Evolutionary conservation across 768 basidiomycete species (phyloP).

Genomic region (Boletellus ananiceps): DNA sequence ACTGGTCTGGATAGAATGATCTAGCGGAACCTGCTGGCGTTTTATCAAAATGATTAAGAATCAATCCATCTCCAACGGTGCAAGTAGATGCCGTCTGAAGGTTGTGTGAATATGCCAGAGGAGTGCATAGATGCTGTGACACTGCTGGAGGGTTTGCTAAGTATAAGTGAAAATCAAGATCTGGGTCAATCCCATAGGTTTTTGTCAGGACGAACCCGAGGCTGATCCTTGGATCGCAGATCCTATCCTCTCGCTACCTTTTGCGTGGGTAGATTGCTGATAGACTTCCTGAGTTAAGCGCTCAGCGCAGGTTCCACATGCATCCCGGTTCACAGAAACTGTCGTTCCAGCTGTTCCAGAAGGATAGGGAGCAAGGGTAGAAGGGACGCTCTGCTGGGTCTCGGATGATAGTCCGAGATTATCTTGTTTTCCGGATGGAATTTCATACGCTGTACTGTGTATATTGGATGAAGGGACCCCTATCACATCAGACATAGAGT

Average conservation of each 20-base stretch:
- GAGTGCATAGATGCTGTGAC: constrained; percentile 1
- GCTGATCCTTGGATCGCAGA: constrained; percentile 13
- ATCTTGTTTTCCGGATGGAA: background rate
- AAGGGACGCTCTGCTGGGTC: constrained; percentile 1
- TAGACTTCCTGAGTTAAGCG: constrained; percentile 3
- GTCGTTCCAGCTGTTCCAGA: background rate
- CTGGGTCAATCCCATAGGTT: background rate
- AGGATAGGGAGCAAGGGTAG: constrained; percentile 4
- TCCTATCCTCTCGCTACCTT: background rate
- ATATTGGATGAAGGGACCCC: background rate
- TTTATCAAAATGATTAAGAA: background rate
- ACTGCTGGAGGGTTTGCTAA: background rate
- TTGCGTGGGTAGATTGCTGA: constrained; percentile 7
- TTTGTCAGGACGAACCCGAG: constrained; percentile 8
- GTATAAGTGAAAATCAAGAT: background rate
- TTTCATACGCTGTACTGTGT: constrained; percentile 4
- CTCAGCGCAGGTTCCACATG: background rate
- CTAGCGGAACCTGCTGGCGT: background rate
- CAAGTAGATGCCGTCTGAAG: background rate
- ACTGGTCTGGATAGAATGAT: constrained; percentile 1
- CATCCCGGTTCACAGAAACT: constrained; percentile 3
- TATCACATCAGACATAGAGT: constrained; percentile 10
- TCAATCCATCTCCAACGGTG: background rate
- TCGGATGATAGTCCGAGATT: background rate
- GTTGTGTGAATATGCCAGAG: constrained; percentile 8